A percentile compares a stretch with the other conserved stretches of the same genome.
phyloP scores from a whole-genome alignment of 2,329 filamentous ascomycete species.

The Capronia americana region DNA sequence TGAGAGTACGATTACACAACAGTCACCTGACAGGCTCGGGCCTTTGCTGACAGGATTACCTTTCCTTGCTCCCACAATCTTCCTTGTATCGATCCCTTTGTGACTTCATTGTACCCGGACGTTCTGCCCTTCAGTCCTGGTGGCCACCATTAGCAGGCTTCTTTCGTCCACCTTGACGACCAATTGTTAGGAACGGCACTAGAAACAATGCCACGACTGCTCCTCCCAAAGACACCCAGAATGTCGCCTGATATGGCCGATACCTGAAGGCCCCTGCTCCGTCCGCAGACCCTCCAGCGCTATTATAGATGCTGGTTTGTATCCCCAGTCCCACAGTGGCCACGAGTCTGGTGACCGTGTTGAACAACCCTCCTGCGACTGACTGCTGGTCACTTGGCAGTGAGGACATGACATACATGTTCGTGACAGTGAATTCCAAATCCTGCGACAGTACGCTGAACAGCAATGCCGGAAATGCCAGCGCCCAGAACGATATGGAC shows the following conservation, averaged over 20 bases:
- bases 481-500: conserved; percentile 68
- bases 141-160: conserved; percentile 18
- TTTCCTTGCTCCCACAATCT: neutral
- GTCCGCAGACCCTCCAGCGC: conserved; percentile 31
- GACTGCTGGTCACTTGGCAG: conserved; percentile 68
- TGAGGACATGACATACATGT: conserved; percentile 74
- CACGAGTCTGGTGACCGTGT: conserved; percentile 68
- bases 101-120: neutral
- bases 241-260: conserved; percentile 39
- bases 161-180: conserved; percentile 37
- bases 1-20: neutral
- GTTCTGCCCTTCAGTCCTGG: conserved; percentile 10
- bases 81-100: neutral
- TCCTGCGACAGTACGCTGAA: conserved; percentile 70
- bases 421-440: conserved; percentile 73
- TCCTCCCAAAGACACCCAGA: conserved; percentile 38
- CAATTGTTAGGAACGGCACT: conserved; percentile 39
- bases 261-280: conserved; percentile 31
- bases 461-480: conserved; percentile 67
- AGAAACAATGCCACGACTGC: conserved; percentile 35
- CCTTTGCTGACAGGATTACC: neutral
- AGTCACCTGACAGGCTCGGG: neutral
- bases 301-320: conserved; percentile 58
- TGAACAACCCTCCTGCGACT: conserved; percentile 71
- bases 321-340: conserved; percentile 67